Evolutionary conservation across 805 yeast genomes (phyloP).

Genomic region (Wickerhamiella australiensis): DNA sequence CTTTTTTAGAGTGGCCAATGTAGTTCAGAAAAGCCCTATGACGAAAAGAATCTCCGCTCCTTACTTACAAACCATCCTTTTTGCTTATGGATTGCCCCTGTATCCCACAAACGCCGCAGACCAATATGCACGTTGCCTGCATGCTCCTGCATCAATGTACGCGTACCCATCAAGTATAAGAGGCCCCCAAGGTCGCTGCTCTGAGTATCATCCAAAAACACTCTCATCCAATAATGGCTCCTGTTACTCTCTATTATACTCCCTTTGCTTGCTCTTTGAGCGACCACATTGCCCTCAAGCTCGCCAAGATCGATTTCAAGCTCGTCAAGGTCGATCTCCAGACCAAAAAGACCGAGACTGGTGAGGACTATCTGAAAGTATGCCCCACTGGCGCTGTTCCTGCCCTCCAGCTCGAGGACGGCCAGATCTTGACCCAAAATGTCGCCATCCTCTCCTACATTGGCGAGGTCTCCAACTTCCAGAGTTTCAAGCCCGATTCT

Average conservation of each 20-base stretch:
- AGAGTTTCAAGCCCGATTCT: slow-evolving; percentile 5
- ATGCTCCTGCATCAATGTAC: too few species aligned
- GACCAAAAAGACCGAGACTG: neutral
- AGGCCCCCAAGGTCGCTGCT: too few species aligned
- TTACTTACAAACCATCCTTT: too few species aligned
- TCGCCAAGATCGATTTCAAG: slow-evolving; percentile 8
- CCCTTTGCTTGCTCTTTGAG: slow-evolving; percentile 9
- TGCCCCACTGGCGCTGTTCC: slow-evolving; percentile 17
- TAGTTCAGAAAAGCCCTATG: too few species aligned
- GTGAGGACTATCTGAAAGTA: slow-evolving; percentile 12
- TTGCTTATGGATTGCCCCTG: too few species aligned
- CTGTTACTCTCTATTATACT: neutral
- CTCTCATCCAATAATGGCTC: neutral
- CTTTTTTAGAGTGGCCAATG: too few species aligned
- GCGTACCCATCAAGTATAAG: too few species aligned
- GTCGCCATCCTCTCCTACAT: slow-evolving; percentile 12
- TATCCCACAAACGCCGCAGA: too few species aligned
- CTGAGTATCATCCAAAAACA: too few species aligned
- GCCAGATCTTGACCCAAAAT: slow-evolving; percentile 13
- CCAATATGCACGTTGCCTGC: too few species aligned
- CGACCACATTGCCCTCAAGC: slow-evolving; percentile 13
- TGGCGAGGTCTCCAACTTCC: slow-evolving; percentile 5
- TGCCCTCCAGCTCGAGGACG: slow-evolving; percentile 14
- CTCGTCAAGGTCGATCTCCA: slow-evolving; percentile 9
- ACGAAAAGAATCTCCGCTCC: too few species aligned